These are phyloP conservation scores for Fusarium setosum DNA, from an alignment of 2,329 filamentous ascomycete species.

Conservation along the genomic window DNA sequence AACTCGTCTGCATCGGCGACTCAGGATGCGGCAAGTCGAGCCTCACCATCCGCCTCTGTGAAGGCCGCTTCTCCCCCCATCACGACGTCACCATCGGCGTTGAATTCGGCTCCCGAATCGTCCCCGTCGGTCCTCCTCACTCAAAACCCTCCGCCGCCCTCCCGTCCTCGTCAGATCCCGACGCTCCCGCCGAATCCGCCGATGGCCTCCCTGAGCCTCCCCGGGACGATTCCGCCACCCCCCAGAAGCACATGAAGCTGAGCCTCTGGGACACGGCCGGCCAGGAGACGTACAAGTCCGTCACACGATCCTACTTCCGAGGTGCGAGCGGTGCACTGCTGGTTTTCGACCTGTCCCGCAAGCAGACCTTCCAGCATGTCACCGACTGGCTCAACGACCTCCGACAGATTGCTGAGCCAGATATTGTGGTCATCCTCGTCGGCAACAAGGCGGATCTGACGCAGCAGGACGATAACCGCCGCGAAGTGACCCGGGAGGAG, in stretches of 20 bases:
- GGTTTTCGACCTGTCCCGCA: conserved; percentile 93
- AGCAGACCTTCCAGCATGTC: conserved; percentile 86
- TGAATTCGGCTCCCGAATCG: conserved; percentile 93
- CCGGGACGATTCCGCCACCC: conserved; percentile 50
- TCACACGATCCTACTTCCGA: conserved; percentile 93
- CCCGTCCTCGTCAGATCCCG: conserved; percentile 34
- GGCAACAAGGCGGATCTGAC: conserved; percentile 95
- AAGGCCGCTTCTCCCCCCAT: conserved; percentile 92
- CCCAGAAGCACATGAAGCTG: conserved; percentile 88
- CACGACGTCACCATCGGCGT: conserved; percentile 98
- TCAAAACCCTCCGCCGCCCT: conserved; percentile 54
- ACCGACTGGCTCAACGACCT: conserved; percentile 96
- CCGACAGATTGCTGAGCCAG: conserved; percentile 92
- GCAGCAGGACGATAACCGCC: conserved; percentile 66
- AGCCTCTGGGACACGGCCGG: conserved; percentile 96
- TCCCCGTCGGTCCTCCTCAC: conserved; percentile 88
- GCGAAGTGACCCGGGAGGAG: conserved; percentile 85
- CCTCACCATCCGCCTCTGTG: conserved; percentile 94
- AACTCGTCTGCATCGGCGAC: conserved; percentile 97
- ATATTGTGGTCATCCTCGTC: conserved; percentile 93
- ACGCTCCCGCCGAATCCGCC: conserved; percentile 23
- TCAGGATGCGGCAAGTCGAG: conserved; percentile 95
- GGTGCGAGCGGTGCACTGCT: conserved; percentile 79
- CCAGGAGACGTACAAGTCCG: conserved; percentile 97
- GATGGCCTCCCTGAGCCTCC: conserved; percentile 67